These are phyloP conservation scores for Leccinum fibrillosum DNA, from an alignment of 768 basidiomycete genomes.

Conservation along the genomic window DNA sequence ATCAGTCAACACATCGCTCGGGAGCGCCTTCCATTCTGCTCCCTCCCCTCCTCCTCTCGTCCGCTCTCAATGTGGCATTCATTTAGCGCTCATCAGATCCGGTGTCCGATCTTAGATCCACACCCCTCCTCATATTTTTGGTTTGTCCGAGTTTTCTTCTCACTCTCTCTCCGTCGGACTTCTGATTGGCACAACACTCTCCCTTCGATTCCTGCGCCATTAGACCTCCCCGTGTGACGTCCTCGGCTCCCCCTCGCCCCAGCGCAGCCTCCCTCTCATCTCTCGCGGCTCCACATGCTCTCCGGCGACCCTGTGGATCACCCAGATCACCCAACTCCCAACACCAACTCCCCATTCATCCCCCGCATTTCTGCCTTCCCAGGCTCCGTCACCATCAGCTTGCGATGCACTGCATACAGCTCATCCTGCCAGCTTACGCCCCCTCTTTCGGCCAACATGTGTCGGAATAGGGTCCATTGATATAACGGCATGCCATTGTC, in stretches of 20 bases:
- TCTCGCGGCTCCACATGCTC: slow-evolving; percentile 1
- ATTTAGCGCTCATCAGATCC: slow-evolving; percentile 12
- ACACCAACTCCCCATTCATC: not conserved
- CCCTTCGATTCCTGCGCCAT: not conserved
- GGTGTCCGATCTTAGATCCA: slow-evolving; percentile 12
- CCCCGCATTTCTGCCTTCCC: not conserved
- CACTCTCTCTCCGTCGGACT: slow-evolving; percentile 10
- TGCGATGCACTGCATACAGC: not conserved
- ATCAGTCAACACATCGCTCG: slow-evolving; percentile 4
- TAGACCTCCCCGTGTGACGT: not conserved
- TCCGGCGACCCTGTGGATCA: not conserved
- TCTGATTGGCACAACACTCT: not conserved
- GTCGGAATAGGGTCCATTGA: slow-evolving; percentile 5
- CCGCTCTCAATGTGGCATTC: not conserved
- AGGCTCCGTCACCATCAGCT: not conserved
- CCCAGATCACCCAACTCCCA: not conserved
- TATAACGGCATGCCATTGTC: slow-evolving; percentile 9
- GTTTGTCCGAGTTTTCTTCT: slow-evolving; percentile 2
- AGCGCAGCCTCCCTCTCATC: not conserved
- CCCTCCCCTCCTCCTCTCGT: not conserved
- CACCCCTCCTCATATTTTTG: slow-evolving; percentile 10
- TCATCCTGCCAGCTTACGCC: slow-evolving; percentile 8
- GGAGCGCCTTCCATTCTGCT: slow-evolving; percentile 14
- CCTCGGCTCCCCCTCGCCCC: not conserved
- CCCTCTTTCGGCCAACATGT: slow-evolving; percentile 12